Evolutionary conservation across 2,329 filamentous ascomycete species (phyloP), one percentile per base, ranked within the genome.

Genomic region (Trichophyton mentagrophytes): DNA sequence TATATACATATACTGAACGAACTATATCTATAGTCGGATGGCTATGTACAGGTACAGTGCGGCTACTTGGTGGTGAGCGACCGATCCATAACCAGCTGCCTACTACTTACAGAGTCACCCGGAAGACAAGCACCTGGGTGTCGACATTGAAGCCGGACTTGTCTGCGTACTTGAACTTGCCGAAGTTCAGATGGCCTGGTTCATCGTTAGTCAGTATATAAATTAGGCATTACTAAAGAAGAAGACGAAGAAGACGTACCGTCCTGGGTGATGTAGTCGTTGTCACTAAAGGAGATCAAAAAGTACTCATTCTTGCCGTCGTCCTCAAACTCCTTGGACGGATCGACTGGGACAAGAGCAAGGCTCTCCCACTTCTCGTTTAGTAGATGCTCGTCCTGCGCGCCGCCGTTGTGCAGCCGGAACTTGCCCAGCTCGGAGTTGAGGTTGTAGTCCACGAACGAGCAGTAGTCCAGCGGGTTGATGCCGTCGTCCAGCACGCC

Each of bases 321-420:
- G 7, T 53, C 49, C 3, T 17, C 7, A 25, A 53, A 53, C 44
- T 64, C 58, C 63, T 60, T n/a, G 2, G 20, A 36, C 15, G 72
- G 70, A 59, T 70, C 69, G 5, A 83, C 80, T 0, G 85, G 84
- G 2, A 84, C 78, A 25, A 89, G 69, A 2, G 82, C 81, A 56
- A 90, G 72, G 20, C 81, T 82, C 75, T 90, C 87, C 87, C 87
- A 90, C 69, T 90, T 90, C 76, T 90, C 86, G 66, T 89, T 89
- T 69, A 90, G 68, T 40, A 89, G 71, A 0, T 71, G 73, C 0
- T 72, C 67, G 67, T 87, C 80, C 65, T 85, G 79, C 0, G 71
- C 73, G 0, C 85, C 86, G 2, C 86, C 86, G 66, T 89, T 89
- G 66, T 86, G 84, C 3, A 87, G 71, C 0, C 83, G 82, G 65